Base-by-base conservation (phyloP, 2,329 filamentous ascomycete species). In the Nemania bipapillata region DNA sequence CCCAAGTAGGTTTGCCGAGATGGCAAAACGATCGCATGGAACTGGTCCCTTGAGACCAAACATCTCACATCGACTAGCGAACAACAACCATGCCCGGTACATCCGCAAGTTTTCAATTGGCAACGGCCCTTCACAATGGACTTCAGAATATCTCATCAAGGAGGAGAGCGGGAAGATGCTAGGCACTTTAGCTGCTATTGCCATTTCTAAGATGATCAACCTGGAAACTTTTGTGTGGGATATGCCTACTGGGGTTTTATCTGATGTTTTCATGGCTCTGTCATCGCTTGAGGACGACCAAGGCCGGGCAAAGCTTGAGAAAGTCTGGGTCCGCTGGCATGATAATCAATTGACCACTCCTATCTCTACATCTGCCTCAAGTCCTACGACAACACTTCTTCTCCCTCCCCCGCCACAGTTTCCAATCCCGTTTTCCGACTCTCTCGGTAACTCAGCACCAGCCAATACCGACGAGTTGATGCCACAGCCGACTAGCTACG, bases 81-180 rank as follows among this genome's bases (percentile, higher is more conserved):
- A 79, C 50, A 93, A 93, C 76, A 87, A 92, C 79, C 94, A 94
- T 79, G 91, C 92, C 24, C 88, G 90, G 73, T 94, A 90, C 77
- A 93, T 90, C 5, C 87, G 90, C 72, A 94, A 94, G 78, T 96
- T 96, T 80, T 93, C 91, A 2, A 85, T 96, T 5, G 92, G 92
- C n/a, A 94, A 96, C 79, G 92, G 92, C 0, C 92, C 92, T 0
- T 78, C 86, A 6, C 88, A 92, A 72, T 94, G 91, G 91, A 91
- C 94, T 5, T 87, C 90, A 63, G 92, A 95, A 76, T 95, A 96
- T 80, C 87, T 92, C 70, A 92, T 95, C 74, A 90, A 87, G 2
- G 94, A 94, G 79, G 92, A 95, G 77, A 90, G 90, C 65, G 93
- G 93, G 2, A 96, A 95, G 81, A 94, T 96, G 92, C 85, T 96